phyloP scores from a whole-genome alignment of 2,329 filamentous ascomycete genomes.

The Corinectria fuckeliana region DNA sequence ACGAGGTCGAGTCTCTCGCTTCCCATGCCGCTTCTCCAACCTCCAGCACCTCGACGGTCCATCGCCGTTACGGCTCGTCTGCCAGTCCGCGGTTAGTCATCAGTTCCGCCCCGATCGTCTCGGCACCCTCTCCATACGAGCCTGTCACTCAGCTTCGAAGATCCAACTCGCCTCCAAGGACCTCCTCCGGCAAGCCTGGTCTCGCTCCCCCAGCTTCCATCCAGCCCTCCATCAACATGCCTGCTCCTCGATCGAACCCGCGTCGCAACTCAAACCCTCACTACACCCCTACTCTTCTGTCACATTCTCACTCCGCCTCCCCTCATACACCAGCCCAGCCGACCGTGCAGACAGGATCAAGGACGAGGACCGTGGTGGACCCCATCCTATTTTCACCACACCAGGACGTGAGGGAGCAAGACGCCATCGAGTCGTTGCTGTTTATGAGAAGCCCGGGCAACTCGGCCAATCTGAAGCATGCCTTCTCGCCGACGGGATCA shows the following conservation, averaged over 20 bases:
- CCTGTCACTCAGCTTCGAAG: slow-evolving; percentile 36
- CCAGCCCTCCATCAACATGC: slow-evolving; percentile 52
- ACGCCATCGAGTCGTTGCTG: slow-evolving; percentile 79
- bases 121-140: slow-evolving; percentile 42
- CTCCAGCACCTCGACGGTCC: slow-evolving; percentile 63
- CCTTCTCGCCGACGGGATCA: slow-evolving; percentile 54
- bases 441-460: slow-evolving; percentile 84
- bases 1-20: slow-evolving; percentile 77
- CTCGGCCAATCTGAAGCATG: slow-evolving; percentile 66
- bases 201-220: slow-evolving; percentile 63
- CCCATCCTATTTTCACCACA: slow-evolving; percentile 69
- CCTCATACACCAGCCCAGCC: slow-evolving; percentile 52
- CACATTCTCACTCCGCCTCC: slow-evolving; percentile 55
- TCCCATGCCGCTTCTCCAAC: slow-evolving; percentile 71
- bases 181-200: slow-evolving; percentile 43
- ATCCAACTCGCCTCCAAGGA: slow-evolving; percentile 47
- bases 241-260: slow-evolving; percentile 46
- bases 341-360: slow-evolving; percentile 37
- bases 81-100: slow-evolving; percentile 59
- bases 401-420: slow-evolving; percentile 74
- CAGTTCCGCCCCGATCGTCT: slow-evolving; percentile 28
- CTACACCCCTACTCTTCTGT: slow-evolving; percentile 58
- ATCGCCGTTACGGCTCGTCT: slow-evolving; percentile 58
- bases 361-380: slow-evolving; percentile 48
- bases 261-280: slow-evolving; percentile 59